Evolutionary conservation across 805 yeast species (phyloP).

Genomic region (Candida stauntonica): DNA sequence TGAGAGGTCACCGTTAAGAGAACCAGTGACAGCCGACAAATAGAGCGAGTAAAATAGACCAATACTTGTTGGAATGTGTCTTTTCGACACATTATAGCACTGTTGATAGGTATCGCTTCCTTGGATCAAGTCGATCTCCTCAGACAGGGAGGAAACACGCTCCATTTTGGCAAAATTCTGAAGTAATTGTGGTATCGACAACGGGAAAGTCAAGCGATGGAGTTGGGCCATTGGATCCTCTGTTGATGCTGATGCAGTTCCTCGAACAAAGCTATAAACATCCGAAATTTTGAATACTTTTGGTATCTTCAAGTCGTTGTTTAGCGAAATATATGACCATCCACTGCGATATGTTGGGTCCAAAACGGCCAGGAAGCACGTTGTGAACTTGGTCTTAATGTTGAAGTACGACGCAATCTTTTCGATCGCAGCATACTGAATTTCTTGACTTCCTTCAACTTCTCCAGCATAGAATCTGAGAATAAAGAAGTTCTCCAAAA

Average conservation of each 20-base stretch:
- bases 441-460: conserved; percentile 5
- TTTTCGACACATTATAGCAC: conserved; percentile 10
- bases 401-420: conserved; percentile 9
- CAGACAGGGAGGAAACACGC: conserved; percentile 2
- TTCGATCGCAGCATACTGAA: conserved; percentile 11
- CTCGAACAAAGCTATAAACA: too few species aligned
- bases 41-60: background rate
- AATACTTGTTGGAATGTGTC: conserved; percentile 11
- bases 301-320: too few species aligned
- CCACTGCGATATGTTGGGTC: too few species aligned
- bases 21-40: background rate
- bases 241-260: too few species aligned
- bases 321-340: too few species aligned
- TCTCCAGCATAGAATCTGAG: conserved; percentile 20
- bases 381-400: too few species aligned
- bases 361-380: too few species aligned
- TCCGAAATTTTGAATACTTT: too few species aligned
- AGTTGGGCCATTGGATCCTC: too few species aligned
- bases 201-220: too few species aligned
- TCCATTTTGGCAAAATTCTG: too few species aligned
- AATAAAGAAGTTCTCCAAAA: conserved; percentile 13
- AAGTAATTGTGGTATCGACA: too few species aligned
- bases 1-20: background rate
- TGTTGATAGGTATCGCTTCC: conserved; percentile 6
- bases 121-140: background rate